Evolutionary conservation across 2,329 filamentous ascomycete species (phyloP).

Genomic region (Aspergillus sp.): DNA sequence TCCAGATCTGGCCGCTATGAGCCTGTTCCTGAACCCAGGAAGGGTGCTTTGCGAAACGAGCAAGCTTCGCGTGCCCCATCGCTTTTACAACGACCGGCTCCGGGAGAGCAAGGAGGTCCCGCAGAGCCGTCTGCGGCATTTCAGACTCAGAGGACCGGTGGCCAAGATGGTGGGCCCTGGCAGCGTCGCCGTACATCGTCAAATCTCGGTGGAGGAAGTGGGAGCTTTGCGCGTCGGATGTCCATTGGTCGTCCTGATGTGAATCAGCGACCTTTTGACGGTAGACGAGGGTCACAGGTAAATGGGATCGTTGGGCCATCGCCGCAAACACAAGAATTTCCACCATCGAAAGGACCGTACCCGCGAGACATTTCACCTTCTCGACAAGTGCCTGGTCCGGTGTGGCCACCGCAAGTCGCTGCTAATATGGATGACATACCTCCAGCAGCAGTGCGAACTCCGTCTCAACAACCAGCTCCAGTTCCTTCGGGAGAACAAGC

Average conservation of each 20-base stretch:
- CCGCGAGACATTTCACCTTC: constrained; percentile 18
- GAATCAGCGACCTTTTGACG: constrained; percentile 31
- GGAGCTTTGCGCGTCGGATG: constrained; percentile 57
- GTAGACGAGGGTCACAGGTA: constrained; percentile 31
- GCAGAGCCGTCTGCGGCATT: constrained; percentile 81
- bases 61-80: constrained; percentile 62
- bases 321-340: constrained; percentile 19
- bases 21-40: constrained; percentile 67
- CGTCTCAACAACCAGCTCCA: constrained; percentile 12
- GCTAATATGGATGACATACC: constrained; percentile 22
- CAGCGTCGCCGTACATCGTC: constrained; percentile 76
- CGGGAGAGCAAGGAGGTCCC: constrained; percentile 54
- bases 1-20: constrained; percentile 93
- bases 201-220: constrained; percentile 81
- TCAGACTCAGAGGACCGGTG: constrained; percentile 64
- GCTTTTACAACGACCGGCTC: constrained; percentile 64
- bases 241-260: constrained; percentile 45
- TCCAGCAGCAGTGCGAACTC: constrained; percentile 11
- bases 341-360: constrained; percentile 15
- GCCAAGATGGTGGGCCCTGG: constrained; percentile 57
- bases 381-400: constrained; percentile 19
- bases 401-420: constrained; percentile 22
- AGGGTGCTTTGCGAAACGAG: constrained; percentile 61
- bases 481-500: constrained; percentile 12
- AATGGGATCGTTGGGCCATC: constrained; percentile 29